Evolutionary conservation across 768 basidiomycete genomes (phyloP).

Genomic region (Boletus subparvulus): DNA sequence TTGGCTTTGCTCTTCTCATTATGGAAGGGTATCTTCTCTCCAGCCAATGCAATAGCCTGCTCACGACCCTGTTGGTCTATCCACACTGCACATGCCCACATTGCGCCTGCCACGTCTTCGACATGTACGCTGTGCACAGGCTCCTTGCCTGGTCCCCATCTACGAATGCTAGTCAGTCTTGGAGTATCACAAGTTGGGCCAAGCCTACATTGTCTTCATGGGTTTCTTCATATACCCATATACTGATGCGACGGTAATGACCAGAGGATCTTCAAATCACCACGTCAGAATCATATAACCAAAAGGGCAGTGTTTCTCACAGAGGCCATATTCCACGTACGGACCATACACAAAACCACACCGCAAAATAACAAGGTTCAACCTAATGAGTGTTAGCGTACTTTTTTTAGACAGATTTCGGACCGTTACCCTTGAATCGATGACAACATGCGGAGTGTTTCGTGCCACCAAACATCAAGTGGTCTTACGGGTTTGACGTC

Average conservation of each 20-base stretch:
- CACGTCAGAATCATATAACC: conserved; percentile 13
- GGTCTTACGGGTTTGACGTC: conserved; percentile 69
- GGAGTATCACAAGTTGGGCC: background rate
- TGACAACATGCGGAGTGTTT: conserved; percentile 71
- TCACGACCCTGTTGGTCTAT: conserved; percentile 61
- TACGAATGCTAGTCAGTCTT: conserved; percentile 29
- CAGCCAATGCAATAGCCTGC: conserved; percentile 59
- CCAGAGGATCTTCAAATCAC: conserved; percentile 54
- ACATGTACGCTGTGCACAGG: conserved; percentile 74
- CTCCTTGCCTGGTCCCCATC: conserved; percentile 80
- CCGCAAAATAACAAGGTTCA: conserved; percentile 79
- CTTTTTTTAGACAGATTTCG: background rate
- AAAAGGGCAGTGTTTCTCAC: conserved; percentile 39
- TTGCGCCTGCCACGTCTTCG: conserved; percentile 74
- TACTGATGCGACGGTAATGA: conserved; percentile 72
- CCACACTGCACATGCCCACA: conserved; percentile 80
- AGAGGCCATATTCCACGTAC: conserved; percentile 67
- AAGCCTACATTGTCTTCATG: conserved; percentile 76
- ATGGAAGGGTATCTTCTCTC: conserved; percentile 33
- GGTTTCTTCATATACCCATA: conserved; percentile 83
- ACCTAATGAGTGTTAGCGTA: conserved; percentile 39
- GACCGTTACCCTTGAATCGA: conserved; percentile 64
- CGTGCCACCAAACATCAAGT: conserved; percentile 87
- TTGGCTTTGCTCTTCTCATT: conserved; percentile 70
- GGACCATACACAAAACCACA: conserved; percentile 80